Conservation (phyloP, 1,284 basidiomycete species). For the Binderoboletus segoi region DNA sequence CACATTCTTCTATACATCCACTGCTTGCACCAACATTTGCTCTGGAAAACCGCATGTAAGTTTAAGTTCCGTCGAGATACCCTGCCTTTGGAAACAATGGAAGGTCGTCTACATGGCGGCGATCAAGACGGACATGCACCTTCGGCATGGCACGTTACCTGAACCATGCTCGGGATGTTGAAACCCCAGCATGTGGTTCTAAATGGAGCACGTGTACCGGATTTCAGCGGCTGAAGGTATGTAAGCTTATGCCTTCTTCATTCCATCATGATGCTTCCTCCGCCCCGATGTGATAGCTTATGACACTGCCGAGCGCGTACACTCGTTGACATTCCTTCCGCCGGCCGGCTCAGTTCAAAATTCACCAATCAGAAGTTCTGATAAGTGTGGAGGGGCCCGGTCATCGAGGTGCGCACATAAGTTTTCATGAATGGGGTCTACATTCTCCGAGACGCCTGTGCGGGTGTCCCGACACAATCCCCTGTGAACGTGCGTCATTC, state of each 20-base stretch:
- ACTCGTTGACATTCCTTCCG: neutral
- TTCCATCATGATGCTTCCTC: constrained; percentile 9
- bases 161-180: neutral
- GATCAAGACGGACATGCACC: constrained; percentile 31
- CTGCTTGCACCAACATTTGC: too few species aligned
- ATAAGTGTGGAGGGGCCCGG: too few species aligned
- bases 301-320: neutral
- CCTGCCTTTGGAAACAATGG: neutral
- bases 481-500: constrained; percentile 5
- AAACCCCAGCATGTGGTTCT: constrained; percentile 1
- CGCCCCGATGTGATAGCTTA: constrained; percentile 21
- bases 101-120: constrained; percentile 17
- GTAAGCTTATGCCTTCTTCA: constrained; percentile 10
- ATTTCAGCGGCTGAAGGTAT: constrained; percentile 9
- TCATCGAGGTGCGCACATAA: neutral
- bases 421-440: constrained; percentile 4
- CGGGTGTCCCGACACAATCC: constrained; percentile 5
- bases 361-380: neutral
- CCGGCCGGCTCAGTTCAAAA: neutral
- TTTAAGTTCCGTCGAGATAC: constrained; percentile 12
- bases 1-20: too few species aligned
- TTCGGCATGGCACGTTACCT: constrained; percentile 17
- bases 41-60: neutral
- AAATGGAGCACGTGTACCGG: constrained; percentile 15
- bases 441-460: constrained; percentile 10